phyloP scores from a whole-genome alignment of 805 yeast genomes.

The Schwanniomyces yamadae region DNA sequence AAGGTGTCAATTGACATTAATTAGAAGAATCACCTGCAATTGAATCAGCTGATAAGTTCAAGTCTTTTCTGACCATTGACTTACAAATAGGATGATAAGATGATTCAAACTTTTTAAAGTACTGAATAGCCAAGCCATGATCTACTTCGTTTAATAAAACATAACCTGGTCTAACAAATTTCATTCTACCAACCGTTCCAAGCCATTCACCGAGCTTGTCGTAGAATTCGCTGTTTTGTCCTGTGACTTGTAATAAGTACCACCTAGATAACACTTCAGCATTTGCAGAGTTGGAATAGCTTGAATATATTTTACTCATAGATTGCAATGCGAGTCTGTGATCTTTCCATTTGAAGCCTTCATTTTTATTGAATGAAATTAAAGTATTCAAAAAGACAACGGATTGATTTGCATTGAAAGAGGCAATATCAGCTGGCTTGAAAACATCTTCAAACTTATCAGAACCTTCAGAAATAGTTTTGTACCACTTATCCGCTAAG shows the following conservation, averaged over 20 bases:
- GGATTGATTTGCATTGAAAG: constrained; percentile 71
- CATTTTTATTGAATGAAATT: constrained; percentile 45
- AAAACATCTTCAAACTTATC: constrained; percentile 32
- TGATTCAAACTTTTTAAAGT: constrained; percentile 58
- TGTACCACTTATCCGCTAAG: constrained; percentile 67
- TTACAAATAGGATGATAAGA: constrained; percentile 85
- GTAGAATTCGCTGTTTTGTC: constrained; percentile 47
- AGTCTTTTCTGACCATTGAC: constrained; percentile 79
- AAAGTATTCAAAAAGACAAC: constrained; percentile 76
- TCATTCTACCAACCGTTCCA: constrained; percentile 92
- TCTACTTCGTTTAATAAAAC: constrained; percentile 63
- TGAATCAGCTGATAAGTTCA: too few species aligned
- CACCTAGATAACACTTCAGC: constrained; percentile 82
- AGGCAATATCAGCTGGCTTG: constrained; percentile 46
- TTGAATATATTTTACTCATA: constrained; percentile 34
- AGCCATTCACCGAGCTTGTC: constrained; percentile 73
- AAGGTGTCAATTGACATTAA: too few species aligned
- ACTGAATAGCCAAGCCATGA: constrained; percentile 59
- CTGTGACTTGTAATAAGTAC: constrained; percentile 64
- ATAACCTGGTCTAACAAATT: constrained; percentile 87
- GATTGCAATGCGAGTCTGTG: constrained; percentile 30
- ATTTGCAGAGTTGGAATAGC: constrained; percentile 56
- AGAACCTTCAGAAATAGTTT: constrained; percentile 23
- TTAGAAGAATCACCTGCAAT: too few species aligned
- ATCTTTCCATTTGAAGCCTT: constrained; percentile 37